Evolutionary conservation across 495 filamentous ascomycete species (phyloP).

Genomic region (Tuber brumale): DNA sequence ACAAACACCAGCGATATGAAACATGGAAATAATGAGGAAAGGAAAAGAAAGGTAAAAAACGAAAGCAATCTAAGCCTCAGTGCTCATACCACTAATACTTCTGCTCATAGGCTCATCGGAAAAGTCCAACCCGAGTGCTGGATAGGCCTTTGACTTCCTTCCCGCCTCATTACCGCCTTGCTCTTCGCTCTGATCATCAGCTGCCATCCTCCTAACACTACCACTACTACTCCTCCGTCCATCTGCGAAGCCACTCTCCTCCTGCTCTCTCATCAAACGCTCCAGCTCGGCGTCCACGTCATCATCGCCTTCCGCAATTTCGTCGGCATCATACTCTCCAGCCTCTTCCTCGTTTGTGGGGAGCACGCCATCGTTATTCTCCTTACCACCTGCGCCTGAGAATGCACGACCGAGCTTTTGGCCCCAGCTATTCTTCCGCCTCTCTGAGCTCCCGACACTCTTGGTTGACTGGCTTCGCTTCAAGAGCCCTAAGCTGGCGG

Average conservation of each 20-base stretch:
- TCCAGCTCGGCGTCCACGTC: slow-evolving; percentile 32
- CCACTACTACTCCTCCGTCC: slow-evolving; percentile 30
- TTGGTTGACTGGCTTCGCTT: slow-evolving; percentile 69
- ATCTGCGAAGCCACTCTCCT: slow-evolving; percentile 23
- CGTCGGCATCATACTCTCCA: slow-evolving; percentile 33
- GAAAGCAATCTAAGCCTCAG: slow-evolving; percentile 22
- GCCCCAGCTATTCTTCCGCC: slow-evolving; percentile 70
- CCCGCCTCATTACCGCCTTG: slow-evolving; percentile 18
- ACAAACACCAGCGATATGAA: background rate
- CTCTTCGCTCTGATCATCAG: slow-evolving; percentile 16
- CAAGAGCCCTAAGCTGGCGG: slow-evolving; percentile 48
- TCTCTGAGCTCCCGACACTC: slow-evolving; percentile 50
- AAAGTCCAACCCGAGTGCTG: slow-evolving; percentile 36
- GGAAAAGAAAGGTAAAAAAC: slow-evolving; percentile 9
- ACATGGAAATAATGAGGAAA: background rate
- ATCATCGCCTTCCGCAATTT: slow-evolving; percentile 22
- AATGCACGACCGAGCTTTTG: slow-evolving; percentile 46
- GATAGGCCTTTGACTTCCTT: slow-evolving; percentile 32
- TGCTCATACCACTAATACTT: slow-evolving; percentile 30
- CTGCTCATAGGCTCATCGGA: slow-evolving; percentile 29
- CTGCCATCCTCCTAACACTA: slow-evolving; percentile 28
- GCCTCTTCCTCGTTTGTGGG: slow-evolving; percentile 42
- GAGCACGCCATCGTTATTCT: slow-evolving; percentile 47
- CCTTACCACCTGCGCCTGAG: slow-evolving; percentile 46
- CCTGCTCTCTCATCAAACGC: slow-evolving; percentile 31